Evolutionary conservation across 106 monocot genomes (phyloP), one percentile per base, ranked within the genome.

Genomic region (Acorus calamus): DNA sequence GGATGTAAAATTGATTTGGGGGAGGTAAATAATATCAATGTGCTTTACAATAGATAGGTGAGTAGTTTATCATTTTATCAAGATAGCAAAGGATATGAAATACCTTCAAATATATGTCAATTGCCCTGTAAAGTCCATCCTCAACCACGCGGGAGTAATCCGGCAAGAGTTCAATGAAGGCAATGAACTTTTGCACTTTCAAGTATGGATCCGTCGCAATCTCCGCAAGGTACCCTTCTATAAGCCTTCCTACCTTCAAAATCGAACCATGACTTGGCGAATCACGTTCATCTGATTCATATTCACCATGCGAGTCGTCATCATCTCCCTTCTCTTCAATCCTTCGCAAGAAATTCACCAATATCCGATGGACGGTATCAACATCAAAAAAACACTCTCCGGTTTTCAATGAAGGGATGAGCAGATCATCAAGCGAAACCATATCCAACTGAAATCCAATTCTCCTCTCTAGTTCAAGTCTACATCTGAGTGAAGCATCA

Each of bases 341-440:
- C 69, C 80, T 76, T 28, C 81, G 85, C 73, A 93, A 65, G 78
- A 93, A 93, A 65, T 83, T 93, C 48, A 77, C 83, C 59, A 93
- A 14, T 52, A 93, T 79, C 2, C 85, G 67, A 53, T 86, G 80
- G 45, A 93, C 80, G 5, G 81, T 83, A 60, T 86, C 89, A 41
- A 89, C 76, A 79, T 93, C 93, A 75, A 88, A 93, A 12, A 86
- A 59, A 6, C 83, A 86, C 58, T 89, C 93, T 44, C 78, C 63
- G 2, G 74, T 57, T 28, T 81, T 82, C 48, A 69, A 57, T 9
- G 93, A 89, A 5, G 85, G 93, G 64, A 93, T 93, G 2, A 93
- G 88, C 11, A 93, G 72, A 70, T 93, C 93, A 73, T 93, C 93
- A 46, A 93, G 83, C 60, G 93, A 80, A 14, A 77, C 93, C 73